These are phyloP conservation scores for Boeremia exigua DNA, from an alignment of 2,329 filamentous ascomycete species.

Conservation along the genomic window DNA sequence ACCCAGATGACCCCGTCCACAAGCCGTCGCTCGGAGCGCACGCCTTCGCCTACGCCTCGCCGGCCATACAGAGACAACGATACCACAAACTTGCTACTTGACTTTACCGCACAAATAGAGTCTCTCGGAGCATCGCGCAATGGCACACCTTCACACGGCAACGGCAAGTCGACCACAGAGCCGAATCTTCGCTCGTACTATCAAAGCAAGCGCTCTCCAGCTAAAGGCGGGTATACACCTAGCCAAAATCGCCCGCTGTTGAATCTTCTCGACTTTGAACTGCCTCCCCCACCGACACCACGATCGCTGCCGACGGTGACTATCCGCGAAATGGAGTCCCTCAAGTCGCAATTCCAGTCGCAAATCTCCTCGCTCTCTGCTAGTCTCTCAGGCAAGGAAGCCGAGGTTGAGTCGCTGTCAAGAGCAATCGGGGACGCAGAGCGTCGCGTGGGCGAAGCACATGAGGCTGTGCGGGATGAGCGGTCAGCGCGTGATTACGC, in stretches of 20 bases:
- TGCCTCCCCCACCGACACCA: slow-evolving; percentile 91
- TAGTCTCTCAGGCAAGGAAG: slow-evolving; percentile 89
- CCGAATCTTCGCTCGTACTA: slow-evolving; percentile 56
- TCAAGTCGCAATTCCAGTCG: slow-evolving; percentile 89
- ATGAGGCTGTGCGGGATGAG: slow-evolving; percentile 84
- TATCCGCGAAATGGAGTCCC: slow-evolving; percentile 86
- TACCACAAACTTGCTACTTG: slow-evolving; percentile 80
- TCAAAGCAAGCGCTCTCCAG: slow-evolving; percentile 43
- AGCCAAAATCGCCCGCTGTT: slow-evolving; percentile 41
- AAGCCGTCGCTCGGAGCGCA: slow-evolving; percentile 51
- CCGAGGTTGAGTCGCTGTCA: slow-evolving; percentile 86
- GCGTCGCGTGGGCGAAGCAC: slow-evolving; percentile 83
- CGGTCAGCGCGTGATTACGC: slow-evolving; percentile 72
- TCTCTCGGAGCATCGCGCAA: slow-evolving; percentile 54
- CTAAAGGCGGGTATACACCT: slow-evolving; percentile 39
- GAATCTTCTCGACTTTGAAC: slow-evolving; percentile 77
- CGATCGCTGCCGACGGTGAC: slow-evolving; percentile 90
- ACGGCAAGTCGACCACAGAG: slow-evolving; percentile 57
- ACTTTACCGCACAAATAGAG: slow-evolving; percentile 83
- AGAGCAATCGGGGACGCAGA: slow-evolving; percentile 89
- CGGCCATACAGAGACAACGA: slow-evolving; percentile 58
- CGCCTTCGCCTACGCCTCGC: slow-evolving; percentile 61
- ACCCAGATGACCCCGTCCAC: slow-evolving; percentile 58
- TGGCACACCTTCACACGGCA: slow-evolving; percentile 46
- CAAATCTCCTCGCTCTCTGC: slow-evolving; percentile 95